Evolutionary conservation across 1,284 basidiomycete genomes (phyloP), one percentile per base, ranked within the genome.

Genomic region (Apiotrichum montevideense): DNA sequence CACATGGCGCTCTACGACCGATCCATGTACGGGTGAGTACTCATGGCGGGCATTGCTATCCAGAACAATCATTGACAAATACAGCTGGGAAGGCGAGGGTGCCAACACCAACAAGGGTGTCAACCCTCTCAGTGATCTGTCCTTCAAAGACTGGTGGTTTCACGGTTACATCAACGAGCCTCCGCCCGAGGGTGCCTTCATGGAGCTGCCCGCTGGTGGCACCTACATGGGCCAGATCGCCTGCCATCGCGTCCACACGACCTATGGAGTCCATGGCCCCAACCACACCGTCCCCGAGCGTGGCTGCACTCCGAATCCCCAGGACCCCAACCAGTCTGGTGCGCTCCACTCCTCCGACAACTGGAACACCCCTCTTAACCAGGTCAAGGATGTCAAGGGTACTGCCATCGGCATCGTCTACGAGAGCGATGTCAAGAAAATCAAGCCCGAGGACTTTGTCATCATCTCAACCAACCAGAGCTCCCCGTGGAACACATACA

Each of bases 401-500:
- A 6, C 35, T 2, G 52, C n/a, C 11, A 32, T 49, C 41, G 54
- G 15, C 15, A 87, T 90, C 61, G 82, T 85, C 6, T 87, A 89
- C 78, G 83, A 86, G 67, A 63, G 66, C 56, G 79, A 87, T 64
- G 79, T 77, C 7, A 73, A 69, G 1, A 64, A 78, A 0, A 79
- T 88, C 11, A 69, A 82, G 64, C 86, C 85, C 0, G 81, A 80
- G 45, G 85, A 88, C 72, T 84, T 88, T 61, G 79, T 80, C 4
- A 75, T 89, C n/a, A 87, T 88, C 74, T 84, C 82, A 58, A 80
- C 86, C 35, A 87, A 87, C 70, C 83, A 86, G 35, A 84, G 82
- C 0, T 87, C 86, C 61, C 85, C 87, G 0, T 88, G 84, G 85
- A 77, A 76, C 45, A 79, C 83, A 32, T 57, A 68, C 29, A 87